A percentile compares a stretch with the other conserved stretches of the same genome.
Evolutionary conservation across 768 basidiomycete genomes (phyloP).

Genomic region (Rhizopogon vesiculosus): DNA sequence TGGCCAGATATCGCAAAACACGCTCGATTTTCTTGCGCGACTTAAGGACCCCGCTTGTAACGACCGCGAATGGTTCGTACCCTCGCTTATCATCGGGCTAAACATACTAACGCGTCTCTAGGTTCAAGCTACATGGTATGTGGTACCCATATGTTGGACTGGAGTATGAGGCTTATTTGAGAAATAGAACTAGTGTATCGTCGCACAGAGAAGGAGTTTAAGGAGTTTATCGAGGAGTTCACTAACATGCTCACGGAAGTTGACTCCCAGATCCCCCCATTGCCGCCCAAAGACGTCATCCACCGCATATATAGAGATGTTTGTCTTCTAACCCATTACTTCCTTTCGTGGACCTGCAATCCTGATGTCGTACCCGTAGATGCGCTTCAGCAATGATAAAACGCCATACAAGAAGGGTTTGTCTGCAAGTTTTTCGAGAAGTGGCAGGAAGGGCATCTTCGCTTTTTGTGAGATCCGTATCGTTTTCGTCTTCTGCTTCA

Average conservation of each 20-base stretch:
- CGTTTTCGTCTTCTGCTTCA: background rate
- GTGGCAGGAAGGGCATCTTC: slow-evolving; percentile 87
- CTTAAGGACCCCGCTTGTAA: slow-evolving; percentile 75
- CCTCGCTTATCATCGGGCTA: background rate
- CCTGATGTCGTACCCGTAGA: slow-evolving; percentile 29
- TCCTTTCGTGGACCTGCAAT: background rate
- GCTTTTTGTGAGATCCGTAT: slow-evolving; percentile 62
- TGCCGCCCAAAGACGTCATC: slow-evolving; percentile 89
- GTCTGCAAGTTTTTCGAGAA: slow-evolving; percentile 81
- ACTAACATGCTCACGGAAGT: slow-evolving; percentile 60
- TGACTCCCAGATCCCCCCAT: slow-evolving; percentile 79
- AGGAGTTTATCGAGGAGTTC: slow-evolving; percentile 71
- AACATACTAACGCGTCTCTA: slow-evolving; percentile 20
- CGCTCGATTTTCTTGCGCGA: slow-evolving; percentile 68
- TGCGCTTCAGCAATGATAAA: slow-evolving; percentile 91
- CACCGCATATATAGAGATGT: slow-evolving; percentile 32
- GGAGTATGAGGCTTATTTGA: background rate
- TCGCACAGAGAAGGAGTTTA: slow-evolving; percentile 86
- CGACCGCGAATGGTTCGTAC: slow-evolving; percentile 72
- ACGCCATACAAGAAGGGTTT: slow-evolving; percentile 90
- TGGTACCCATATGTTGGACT: background rate
- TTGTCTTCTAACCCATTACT: background rate
- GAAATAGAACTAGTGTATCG: slow-evolving; percentile 22
- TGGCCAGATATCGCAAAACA: slow-evolving; percentile 84
- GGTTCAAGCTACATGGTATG: slow-evolving; percentile 81